These are phyloP conservation scores for Sporisorium graminicola DNA, from an alignment of 1,284 basidiomycete genomes.

Conservation along the genomic window DNA sequence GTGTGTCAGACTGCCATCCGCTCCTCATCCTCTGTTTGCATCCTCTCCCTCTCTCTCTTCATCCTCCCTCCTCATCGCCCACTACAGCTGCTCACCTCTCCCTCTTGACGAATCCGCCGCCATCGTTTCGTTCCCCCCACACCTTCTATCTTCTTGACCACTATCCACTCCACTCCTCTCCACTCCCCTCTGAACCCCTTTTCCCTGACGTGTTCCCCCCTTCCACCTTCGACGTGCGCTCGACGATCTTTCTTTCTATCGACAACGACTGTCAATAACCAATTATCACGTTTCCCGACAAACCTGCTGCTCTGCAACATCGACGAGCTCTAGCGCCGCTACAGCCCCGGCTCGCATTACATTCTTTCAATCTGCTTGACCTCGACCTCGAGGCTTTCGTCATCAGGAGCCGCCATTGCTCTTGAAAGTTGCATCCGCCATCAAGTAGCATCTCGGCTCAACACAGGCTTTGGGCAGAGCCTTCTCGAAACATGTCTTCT, in stretches of 20 bases:
- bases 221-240: not conserved
- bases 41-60: not conserved
- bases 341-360: too few relatives aligned
- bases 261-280: slow-evolving; percentile 1
- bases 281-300: slow-evolving; percentile 15
- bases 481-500: slow-evolving; percentile 34
- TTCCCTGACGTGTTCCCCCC: not conserved
- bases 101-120: not conserved
- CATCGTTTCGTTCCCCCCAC: not conserved
- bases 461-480: slow-evolving; percentile 25
- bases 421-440: not conserved
- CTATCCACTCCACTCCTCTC: slow-evolving; percentile 27
- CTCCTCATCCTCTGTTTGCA: slow-evolving; percentile 3
- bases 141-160: slow-evolving; percentile 26
- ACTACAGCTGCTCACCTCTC: not conserved
- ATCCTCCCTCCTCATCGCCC: slow-evolving; percentile 3
- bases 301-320: not conserved
- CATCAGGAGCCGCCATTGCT: too few relatives aligned
- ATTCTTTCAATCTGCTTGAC: too few relatives aligned
- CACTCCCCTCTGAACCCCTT: slow-evolving; percentile 9
- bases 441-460: not conserved
- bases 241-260: not conserved
- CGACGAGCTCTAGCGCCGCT: not conserved
- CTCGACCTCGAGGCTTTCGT: not conserved
- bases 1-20: not conserved